Conservation (phyloP, 2,329 filamentous ascomycete genomes). For the Microsporum ferrugineum region DNA sequence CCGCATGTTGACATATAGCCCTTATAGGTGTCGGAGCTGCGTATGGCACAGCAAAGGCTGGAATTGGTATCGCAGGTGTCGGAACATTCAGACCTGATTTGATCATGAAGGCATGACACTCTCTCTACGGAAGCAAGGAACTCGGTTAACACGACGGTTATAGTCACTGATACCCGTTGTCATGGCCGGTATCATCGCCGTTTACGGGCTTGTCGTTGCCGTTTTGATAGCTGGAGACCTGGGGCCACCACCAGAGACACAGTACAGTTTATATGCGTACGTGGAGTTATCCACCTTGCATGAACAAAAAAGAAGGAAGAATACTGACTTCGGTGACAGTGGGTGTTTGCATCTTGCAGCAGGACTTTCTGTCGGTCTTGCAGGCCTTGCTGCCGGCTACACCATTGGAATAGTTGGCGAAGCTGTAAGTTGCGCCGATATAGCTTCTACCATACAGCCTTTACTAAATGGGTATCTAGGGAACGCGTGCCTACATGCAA, state of each 20-base stretch:
- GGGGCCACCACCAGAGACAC: slow-evolving; percentile 53
- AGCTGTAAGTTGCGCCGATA: slow-evolving; percentile 44
- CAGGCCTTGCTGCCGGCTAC: slow-evolving; percentile 88
- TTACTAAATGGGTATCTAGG: slow-evolving; percentile 31
- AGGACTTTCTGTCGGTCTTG: slow-evolving; percentile 81
- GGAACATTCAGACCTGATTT: slow-evolving; percentile 55
- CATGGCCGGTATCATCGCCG: slow-evolving; percentile 98
- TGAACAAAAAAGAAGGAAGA: not conserved
- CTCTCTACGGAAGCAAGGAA: not conserved
- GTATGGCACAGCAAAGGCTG: slow-evolving; percentile 57
- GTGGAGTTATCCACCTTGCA: slow-evolving; percentile 22
- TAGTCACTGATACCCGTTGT: slow-evolving; percentile 47
- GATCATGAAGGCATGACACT: slow-evolving; percentile 51
- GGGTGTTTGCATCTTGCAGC: slow-evolving; percentile 91
- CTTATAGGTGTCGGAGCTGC: slow-evolving; percentile 50
- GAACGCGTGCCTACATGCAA: slow-evolving; percentile 89
- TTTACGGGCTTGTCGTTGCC: slow-evolving; percentile 92
- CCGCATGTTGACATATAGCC: not conserved
- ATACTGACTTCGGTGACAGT: slow-evolving; percentile 33
- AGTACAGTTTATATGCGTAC: slow-evolving; percentile 76
- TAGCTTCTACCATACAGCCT: not conserved
- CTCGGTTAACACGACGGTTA: slow-evolving; percentile 14
- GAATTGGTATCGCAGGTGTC: slow-evolving; percentile 56
- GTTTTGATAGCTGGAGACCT: slow-evolving; percentile 92
- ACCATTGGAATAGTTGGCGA: slow-evolving; percentile 94